Conservation (phyloP, 768 basidiomycete genomes). For the Pleurotus djamor region DNA sequence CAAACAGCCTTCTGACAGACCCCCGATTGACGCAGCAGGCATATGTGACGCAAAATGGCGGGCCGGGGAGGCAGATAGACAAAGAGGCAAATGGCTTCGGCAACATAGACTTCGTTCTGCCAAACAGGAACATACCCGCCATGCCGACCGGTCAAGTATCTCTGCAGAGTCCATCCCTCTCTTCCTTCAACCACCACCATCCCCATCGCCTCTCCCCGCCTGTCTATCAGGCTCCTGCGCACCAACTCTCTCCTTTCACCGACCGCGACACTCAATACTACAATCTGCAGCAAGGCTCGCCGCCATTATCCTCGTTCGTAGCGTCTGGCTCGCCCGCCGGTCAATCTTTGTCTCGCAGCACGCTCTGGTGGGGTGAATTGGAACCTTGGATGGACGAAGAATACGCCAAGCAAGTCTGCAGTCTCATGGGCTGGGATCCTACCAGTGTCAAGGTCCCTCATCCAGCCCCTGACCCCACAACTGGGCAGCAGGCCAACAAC, state of each 20-base stretch:
- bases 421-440: constrained; percentile 85
- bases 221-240: constrained; percentile 21
- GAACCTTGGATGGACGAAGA: constrained; percentile 98
- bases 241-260: constrained; percentile 4
- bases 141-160: constrained; percentile 23
- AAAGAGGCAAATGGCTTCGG: constrained; percentile 1
- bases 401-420: constrained; percentile 87
- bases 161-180: constrained; percentile 22
- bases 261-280: constrained; percentile 8
- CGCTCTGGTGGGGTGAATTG: constrained; percentile 85
- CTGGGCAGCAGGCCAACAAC: constrained; percentile 73
- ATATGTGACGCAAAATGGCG: neutral
- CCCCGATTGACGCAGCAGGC: neutral
- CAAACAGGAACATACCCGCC: constrained; percentile 41
- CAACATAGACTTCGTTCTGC: constrained; percentile 15
- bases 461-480: constrained; percentile 51
- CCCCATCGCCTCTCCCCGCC: constrained; percentile 32
- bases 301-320: constrained; percentile 19
- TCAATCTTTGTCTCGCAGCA: constrained; percentile 42
- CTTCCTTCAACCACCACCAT: constrained; percentile 45
- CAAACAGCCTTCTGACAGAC: neutral
- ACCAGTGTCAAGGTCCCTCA: constrained; percentile 71
- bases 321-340: constrained; percentile 17
- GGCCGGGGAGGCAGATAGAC: neutral
- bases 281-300: constrained; percentile 9